Percentiles rank a stretch among this genome's conserved stretches.
Conservation (phyloP, 331 rosid species). For the Malus hybrid region DNA sequence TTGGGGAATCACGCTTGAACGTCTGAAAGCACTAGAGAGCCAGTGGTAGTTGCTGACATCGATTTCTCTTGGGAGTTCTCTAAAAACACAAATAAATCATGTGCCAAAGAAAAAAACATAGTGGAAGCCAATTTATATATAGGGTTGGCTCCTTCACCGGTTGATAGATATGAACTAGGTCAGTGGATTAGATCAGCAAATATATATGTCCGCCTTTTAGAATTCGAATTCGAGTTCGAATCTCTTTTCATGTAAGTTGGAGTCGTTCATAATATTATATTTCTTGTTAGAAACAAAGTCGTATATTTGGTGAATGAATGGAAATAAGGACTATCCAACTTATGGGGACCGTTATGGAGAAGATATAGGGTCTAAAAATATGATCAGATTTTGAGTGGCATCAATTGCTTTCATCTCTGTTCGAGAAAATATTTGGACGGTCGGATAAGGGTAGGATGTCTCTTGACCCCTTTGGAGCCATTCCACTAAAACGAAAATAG, state of each 20-base stretch:
- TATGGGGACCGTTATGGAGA: neutral
- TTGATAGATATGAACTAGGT: no score
- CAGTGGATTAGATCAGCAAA: no score
- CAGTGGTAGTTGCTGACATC: neutral
- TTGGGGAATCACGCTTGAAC: neutral
- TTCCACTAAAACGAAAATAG: neutral
- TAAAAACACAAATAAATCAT: neutral
- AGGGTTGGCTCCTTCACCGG: no score
- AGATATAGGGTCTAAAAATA: neutral
- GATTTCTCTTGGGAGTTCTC: neutral
- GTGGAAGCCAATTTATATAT: neutral
- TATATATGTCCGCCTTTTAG: neutral
- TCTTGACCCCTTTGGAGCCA: neutral
- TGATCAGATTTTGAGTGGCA: neutral
- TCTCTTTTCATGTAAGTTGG: neutral
- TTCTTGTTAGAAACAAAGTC: no score
- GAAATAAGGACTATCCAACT: neutral
- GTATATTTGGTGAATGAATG: neutral
- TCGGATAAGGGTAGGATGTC: neutral
- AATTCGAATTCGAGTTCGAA: neutral
- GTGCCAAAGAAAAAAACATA: neutral
- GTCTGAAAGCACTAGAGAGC: neutral
- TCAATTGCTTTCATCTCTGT: neutral
- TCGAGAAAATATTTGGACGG: constrained; percentile 6
- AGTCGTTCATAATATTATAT: no score